These are phyloP conservation scores for Corrigiola litoralis DNA, from an alignment of 179 eudicot species.

Conservation along the genomic window DNA sequence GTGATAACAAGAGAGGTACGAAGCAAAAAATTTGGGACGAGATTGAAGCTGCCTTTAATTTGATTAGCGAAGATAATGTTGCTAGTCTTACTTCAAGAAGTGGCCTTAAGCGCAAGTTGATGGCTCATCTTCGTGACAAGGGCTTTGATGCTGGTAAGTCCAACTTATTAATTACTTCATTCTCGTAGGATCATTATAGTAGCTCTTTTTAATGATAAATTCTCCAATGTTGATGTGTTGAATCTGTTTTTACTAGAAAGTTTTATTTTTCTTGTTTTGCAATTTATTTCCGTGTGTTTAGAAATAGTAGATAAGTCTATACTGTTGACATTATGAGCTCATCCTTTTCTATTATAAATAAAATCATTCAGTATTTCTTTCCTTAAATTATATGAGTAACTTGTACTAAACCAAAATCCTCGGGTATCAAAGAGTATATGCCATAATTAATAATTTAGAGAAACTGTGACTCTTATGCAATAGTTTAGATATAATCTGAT, in stretches of 20 bases:
- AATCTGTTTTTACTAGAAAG: no score
- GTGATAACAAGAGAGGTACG: slow-evolving; percentile 18
- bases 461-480: no score
- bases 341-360: neutral
- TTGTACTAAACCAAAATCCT: no score
- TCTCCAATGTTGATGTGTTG: neutral
- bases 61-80: neutral
- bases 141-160: slow-evolving; percentile 65
- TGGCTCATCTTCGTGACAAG: slow-evolving; percentile 44
- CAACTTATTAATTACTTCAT: no score
- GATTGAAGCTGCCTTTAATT: slow-evolving; percentile 23
- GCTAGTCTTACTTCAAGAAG: slow-evolving; percentile 10
- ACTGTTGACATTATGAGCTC: slow-evolving; percentile 6
- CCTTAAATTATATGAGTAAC: neutral
- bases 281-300: no score
- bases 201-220: no score
- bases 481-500: no score
- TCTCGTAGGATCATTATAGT: no score
- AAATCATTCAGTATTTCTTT: no score
- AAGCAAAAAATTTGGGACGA: slow-evolving; percentile 29
- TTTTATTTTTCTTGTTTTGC: no score
- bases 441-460: neutral
- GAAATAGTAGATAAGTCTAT: no score
- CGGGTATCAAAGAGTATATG: neutral
- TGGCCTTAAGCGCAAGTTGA: slow-evolving; percentile 39